These are phyloP conservation scores for Hymenoscyphus linearis DNA, from an alignment of 2,329 filamentous ascomycete species.

Conservation along the genomic window DNA sequence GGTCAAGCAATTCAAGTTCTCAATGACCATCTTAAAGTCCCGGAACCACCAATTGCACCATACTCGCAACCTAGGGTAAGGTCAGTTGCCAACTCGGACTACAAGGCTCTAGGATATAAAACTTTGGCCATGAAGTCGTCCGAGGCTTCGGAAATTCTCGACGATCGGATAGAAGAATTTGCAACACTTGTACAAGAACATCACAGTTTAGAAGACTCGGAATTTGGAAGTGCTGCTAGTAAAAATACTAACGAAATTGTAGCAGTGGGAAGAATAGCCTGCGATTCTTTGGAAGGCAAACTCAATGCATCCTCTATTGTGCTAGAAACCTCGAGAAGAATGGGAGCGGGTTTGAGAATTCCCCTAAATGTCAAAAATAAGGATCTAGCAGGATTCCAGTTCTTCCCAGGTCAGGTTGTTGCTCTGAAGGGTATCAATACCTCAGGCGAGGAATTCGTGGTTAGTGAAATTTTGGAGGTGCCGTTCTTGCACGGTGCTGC, in stretches of 20 bases:
- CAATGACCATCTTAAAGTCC: slow-evolving; percentile 64
- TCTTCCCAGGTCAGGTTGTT: slow-evolving; percentile 94
- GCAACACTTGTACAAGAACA: slow-evolving; percentile 66
- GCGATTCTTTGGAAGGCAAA: slow-evolving; percentile 78
- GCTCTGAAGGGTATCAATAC: slow-evolving; percentile 83
- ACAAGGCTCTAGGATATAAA: slow-evolving; percentile 87
- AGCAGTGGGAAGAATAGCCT: slow-evolving; percentile 86
- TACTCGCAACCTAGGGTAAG: slow-evolving; percentile 74
- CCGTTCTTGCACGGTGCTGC: slow-evolving; percentile 72
- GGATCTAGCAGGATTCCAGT: slow-evolving; percentile 56
- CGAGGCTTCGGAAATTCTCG: slow-evolving; percentile 86
- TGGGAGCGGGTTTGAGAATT: slow-evolving; percentile 75
- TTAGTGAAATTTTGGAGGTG: slow-evolving; percentile 68
- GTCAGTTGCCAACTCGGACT: slow-evolving; percentile 78
- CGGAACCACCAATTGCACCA: slow-evolving; percentile 66
- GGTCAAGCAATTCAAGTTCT: slow-evolving; percentile 80
- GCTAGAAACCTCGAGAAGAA: slow-evolving; percentile 79
- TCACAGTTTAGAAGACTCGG: slow-evolving; percentile 69
- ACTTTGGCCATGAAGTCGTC: slow-evolving; percentile 92
- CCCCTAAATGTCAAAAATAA: slow-evolving; percentile 71
- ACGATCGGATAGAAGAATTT: slow-evolving; percentile 93
- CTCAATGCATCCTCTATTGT: slow-evolving; percentile 81
- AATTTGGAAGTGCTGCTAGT: slow-evolving; percentile 80
- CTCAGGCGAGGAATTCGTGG: slow-evolving; percentile 76
- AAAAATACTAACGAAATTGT: slow-evolving; percentile 84